A percentile compares a stretch with the other conserved stretches of the same genome.
phyloP scores from a whole-genome alignment of 2,329 filamentous ascomycete genomes.

The Dothistroma septosporum region DNA sequence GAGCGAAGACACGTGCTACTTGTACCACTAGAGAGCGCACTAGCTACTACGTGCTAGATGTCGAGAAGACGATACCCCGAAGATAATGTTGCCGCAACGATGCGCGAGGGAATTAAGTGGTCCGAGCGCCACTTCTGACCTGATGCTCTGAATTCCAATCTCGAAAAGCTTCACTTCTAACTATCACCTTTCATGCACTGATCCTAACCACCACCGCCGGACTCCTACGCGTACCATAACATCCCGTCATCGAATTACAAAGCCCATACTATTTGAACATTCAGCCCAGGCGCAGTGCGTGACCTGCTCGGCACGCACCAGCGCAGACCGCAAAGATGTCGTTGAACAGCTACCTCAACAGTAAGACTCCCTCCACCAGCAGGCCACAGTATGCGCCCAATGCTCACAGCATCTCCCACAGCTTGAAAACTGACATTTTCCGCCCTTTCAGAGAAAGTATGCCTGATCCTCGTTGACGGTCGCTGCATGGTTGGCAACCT shows the following conservation, averaged over 20 bases:
- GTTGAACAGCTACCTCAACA: conserved; percentile 24
- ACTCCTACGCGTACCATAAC: background rate
- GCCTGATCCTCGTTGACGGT: conserved; percentile 88
- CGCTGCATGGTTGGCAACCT: conserved; percentile 73
- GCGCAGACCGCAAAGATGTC: conserved; percentile 15
- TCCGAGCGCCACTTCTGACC: background rate
- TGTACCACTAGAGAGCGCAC: conserved; percentile 9
- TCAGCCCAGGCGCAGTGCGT: background rate
- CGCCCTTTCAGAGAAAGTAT: conserved; percentile 68
- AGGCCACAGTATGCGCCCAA: background rate
- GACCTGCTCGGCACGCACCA: background rate
- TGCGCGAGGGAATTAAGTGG: background rate
- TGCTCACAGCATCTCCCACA: conserved; percentile 4
- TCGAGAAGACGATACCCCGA: conserved; percentile 5
- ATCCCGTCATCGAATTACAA: too few species aligned
- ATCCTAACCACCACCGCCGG: background rate
- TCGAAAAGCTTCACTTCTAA: background rate
- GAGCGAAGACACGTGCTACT: conserved; percentile 5
- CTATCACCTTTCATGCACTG: background rate
- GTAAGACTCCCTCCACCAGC: conserved; percentile 13
- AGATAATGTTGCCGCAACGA: background rate
- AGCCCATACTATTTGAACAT: background rate
- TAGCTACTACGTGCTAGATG: conserved; percentile 6
- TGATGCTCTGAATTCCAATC: background rate
- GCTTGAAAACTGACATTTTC: conserved; percentile 2